A percentile compares a stretch with the other conserved stretches of the same genome.
phyloP scores from a whole-genome alignment of 805 yeast species.

The Nakazawaea anatomiae region DNA sequence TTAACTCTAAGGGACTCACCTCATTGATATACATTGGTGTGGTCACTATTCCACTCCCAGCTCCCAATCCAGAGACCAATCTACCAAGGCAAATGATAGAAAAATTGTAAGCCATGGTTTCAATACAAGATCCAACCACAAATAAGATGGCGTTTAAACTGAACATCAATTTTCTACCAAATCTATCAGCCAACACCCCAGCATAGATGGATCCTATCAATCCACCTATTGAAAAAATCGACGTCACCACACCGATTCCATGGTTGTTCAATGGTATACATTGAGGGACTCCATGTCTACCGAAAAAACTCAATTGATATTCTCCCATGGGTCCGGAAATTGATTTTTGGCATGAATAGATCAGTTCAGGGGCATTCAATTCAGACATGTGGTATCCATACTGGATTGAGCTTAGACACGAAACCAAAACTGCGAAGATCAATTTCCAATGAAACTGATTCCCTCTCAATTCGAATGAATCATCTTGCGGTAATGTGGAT shows the following conservation, averaged over 20 bases:
- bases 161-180: constrained; percentile 54
- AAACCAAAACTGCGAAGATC: constrained; percentile 34
- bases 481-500: neutral
- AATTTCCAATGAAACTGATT: neutral
- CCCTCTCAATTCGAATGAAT: neutral
- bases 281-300: constrained; percentile 20
- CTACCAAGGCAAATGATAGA: constrained; percentile 55
- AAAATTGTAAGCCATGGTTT: constrained; percentile 43
- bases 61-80: constrained; percentile 74
- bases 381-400: constrained; percentile 96
- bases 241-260: constrained; percentile 68
- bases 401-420: constrained; percentile 76
- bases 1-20: constrained; percentile 59
- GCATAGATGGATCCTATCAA: constrained; percentile 66
- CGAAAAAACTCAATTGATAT: constrained; percentile 34
- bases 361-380: constrained; percentile 80
- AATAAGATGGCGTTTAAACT: constrained; percentile 42
- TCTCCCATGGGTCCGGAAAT: constrained; percentile 13
- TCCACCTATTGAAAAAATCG: constrained; percentile 82
- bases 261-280: constrained; percentile 55
- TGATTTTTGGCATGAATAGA: constrained; percentile 48
- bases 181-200: constrained; percentile 55
- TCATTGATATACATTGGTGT: constrained; percentile 81
- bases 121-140: constrained; percentile 56
- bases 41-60: constrained; percentile 83